A percentile compares a stretch with the other conserved stretches of the same genome.
phyloP scores from a whole-genome alignment of 208 protist genomes.

The Strigomonas oncopelti region DNA sequence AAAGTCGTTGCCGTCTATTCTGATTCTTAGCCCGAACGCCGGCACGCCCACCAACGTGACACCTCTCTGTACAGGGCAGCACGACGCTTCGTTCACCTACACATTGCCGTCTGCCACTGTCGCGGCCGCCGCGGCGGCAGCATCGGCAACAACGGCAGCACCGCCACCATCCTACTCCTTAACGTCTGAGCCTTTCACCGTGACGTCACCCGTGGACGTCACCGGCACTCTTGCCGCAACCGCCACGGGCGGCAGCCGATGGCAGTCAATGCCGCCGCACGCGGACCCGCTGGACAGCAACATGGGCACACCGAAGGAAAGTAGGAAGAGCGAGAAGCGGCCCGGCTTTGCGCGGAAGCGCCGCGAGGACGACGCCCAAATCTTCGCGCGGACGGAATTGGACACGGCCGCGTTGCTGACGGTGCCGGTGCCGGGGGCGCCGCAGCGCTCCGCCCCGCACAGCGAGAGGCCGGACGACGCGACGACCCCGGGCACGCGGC shows the following conservation, averaged over 20 bases:
- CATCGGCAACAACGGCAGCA: no score
- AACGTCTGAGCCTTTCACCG: background rate
- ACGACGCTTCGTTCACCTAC: background rate
- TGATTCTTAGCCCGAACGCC: background rate
- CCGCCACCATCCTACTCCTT: background rate
- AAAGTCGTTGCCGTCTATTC: background rate
- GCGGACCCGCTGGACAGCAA: background rate
- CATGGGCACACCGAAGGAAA: no score
- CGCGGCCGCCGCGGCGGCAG: no score
- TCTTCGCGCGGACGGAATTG: background rate
- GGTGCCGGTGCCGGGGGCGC: background rate
- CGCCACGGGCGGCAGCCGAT: background rate
- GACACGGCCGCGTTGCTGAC: background rate
- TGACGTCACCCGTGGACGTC: background rate
- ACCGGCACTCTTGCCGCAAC: background rate
- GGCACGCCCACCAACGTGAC: background rate
- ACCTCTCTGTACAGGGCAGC: background rate
- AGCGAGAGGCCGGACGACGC: background rate
- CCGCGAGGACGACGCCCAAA: background rate
- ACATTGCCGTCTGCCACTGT: no score
- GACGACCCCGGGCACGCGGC: background rate
- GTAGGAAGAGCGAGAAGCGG: no score
- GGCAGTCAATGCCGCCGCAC: background rate
- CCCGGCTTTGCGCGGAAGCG: background rate
- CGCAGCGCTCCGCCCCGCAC: background rate